These are phyloP conservation scores for Laguncularia racemosa DNA, from an alignment of 345 rosid genomes.

Conservation along the genomic window DNA sequence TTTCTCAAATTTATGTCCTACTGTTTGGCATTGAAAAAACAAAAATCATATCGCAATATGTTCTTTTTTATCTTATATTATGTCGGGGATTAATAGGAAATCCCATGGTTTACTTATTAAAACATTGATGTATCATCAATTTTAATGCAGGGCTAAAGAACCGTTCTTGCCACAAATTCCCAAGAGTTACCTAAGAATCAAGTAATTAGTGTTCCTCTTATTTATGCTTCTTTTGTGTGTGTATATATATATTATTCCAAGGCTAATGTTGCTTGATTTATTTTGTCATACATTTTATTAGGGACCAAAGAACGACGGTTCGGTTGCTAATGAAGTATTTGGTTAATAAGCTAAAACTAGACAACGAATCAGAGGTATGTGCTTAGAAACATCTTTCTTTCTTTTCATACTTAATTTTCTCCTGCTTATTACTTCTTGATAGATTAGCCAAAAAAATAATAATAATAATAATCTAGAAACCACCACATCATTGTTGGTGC, in stretches of 20 bases:
- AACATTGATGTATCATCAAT: not conserved
- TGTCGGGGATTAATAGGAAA: not conserved
- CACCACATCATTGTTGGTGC: no score
- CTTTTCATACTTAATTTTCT: slow-evolving; percentile 5
- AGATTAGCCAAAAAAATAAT: not conserved
- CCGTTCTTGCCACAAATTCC: slow-evolving; percentile 93
- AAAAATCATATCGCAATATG: no score
- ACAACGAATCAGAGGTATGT: slow-evolving; percentile 92
- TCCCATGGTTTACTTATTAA: not conserved
- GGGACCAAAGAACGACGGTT: slow-evolving; percentile 95
- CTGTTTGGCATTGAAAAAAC: no score
- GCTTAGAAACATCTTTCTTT: slow-evolving; percentile 4
- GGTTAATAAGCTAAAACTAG: slow-evolving; percentile 79
- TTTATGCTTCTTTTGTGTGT: not conserved
- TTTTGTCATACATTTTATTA: slow-evolving; percentile 14
- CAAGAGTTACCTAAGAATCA: slow-evolving; percentile 96
- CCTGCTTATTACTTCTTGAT: not conserved
- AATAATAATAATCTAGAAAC: no score
- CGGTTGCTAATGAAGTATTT: slow-evolving; percentile 84
- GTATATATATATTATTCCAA: not conserved
- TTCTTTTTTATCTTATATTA: not conserved
- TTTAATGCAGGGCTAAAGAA: slow-evolving; percentile 62
- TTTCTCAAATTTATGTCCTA: no score
- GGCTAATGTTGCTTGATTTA: not conserved
- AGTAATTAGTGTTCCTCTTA: slow-evolving; percentile 32